Evolutionary conservation across 345 rosid genomes (phyloP).

Genomic region (Sapria himalayana): DNA sequence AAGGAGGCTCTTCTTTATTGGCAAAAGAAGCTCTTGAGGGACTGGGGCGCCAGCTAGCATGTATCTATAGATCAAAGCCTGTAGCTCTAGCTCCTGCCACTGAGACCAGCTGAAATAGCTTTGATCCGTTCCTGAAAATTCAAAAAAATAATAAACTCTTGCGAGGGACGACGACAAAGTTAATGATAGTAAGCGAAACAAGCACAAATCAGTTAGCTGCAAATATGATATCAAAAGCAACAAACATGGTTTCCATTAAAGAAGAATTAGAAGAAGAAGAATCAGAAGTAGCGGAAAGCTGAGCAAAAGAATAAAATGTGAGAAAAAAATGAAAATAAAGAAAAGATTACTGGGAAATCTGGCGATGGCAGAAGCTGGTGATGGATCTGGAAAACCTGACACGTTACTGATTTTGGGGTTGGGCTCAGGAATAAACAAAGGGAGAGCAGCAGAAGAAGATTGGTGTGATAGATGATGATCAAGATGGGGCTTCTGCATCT

Average conservation of each 20-base stretch:
- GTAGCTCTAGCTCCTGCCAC: slow-evolving; percentile 90
- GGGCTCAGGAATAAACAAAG: slow-evolving; percentile 56
- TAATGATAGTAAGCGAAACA: not conserved
- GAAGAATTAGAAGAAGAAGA: not conserved
- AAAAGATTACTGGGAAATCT: slow-evolving; percentile 30
- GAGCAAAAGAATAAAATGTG: not conserved
- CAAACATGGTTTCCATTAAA: not conserved
- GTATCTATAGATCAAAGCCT: slow-evolving; percentile 83
- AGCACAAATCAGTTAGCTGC: not conserved
- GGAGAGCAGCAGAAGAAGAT: slow-evolving; percentile 31
- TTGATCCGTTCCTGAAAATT: slow-evolving; percentile 35
- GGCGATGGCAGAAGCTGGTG: slow-evolving; percentile 10
- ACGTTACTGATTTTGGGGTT: slow-evolving; percentile 24
- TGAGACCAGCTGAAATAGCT: slow-evolving; percentile 66
- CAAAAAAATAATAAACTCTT: not conserved
- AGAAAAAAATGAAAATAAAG: slow-evolving; percentile 2
- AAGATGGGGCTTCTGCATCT: slow-evolving; percentile 53
- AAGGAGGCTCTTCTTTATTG: slow-evolving; percentile 64
- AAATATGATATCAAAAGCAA: not conserved
- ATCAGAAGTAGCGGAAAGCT: not conserved
- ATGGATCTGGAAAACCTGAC: slow-evolving; percentile 34
- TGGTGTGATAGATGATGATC: slow-evolving; percentile 15
- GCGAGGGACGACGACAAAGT: not conserved
- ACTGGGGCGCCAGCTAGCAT: slow-evolving; percentile 75
- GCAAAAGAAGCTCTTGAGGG: slow-evolving; percentile 73